Percentiles rank a stretch among this genome's conserved stretches.
Evolutionary conservation across 2,329 filamentous ascomycete species (phyloP).

Genomic region (Clonostachys chloroleuca): DNA sequence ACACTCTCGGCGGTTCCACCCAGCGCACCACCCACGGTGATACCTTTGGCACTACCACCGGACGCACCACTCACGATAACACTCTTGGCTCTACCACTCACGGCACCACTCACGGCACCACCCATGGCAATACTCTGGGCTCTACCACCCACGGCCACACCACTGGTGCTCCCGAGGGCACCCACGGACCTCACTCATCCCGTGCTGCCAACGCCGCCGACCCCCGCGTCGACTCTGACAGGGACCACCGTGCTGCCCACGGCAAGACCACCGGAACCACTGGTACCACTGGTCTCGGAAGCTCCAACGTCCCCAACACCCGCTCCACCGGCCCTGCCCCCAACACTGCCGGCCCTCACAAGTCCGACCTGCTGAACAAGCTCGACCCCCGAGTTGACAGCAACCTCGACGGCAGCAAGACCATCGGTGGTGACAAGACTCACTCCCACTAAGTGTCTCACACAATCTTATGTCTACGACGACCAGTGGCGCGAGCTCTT

Average conservation of each 20-base stretch:
- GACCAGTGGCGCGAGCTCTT: too few relatives aligned
- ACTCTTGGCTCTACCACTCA: slow-evolving; percentile 16
- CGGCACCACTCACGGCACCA: slow-evolving; percentile 14
- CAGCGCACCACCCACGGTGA: slow-evolving; percentile 5
- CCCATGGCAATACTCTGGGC: slow-evolving; percentile 6
- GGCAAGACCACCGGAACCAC: slow-evolving; percentile 11
- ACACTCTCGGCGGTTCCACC: slow-evolving; percentile 1
- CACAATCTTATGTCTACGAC: too few relatives aligned
- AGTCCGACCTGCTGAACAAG: slow-evolving; percentile 38
- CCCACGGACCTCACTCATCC: slow-evolving; percentile 34
- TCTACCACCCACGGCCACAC: slow-evolving; percentile 7
- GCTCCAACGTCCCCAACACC: slow-evolving; percentile 19
- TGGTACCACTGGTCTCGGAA: slow-evolving; percentile 12
- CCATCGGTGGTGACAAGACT: slow-evolving; percentile 47
- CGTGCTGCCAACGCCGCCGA: slow-evolving; percentile 42
- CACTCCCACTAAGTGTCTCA: slow-evolving; percentile 10
- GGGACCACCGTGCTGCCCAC: slow-evolving; percentile 23
- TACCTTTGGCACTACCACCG: slow-evolving; percentile 8
- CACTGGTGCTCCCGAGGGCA: slow-evolving; percentile 18
- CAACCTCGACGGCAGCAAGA: slow-evolving; percentile 46
- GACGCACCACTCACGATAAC: slow-evolving; percentile 11
- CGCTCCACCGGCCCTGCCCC: slow-evolving; percentile 39
- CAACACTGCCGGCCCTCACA: slow-evolving; percentile 48
- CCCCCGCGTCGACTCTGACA: slow-evolving; percentile 46
- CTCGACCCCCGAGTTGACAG: slow-evolving; percentile 46